Evolutionary conservation across 805 yeast genomes (phyloP).

Genomic region (Candida silvatica): DNA sequence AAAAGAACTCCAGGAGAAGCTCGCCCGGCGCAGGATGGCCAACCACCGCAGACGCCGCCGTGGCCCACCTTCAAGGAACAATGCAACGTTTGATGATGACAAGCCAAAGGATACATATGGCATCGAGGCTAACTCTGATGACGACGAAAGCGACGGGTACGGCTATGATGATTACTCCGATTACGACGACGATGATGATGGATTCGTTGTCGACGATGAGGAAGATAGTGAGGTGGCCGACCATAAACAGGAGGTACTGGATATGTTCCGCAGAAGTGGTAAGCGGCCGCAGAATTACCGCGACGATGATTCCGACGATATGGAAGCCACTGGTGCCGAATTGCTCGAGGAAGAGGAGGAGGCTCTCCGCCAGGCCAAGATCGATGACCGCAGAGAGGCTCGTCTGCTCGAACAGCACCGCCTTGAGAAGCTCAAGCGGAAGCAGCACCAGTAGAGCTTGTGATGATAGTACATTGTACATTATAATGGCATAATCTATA

Average conservation of each 20-base stretch:
- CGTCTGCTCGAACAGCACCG: constrained; percentile 44
- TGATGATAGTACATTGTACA: neutral
- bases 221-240: constrained; percentile 41
- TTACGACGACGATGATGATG: constrained; percentile 36
- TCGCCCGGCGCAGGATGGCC: neutral
- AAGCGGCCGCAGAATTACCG: constrained; percentile 37
- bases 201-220: constrained; percentile 25
- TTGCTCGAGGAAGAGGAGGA: constrained; percentile 73
- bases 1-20: neutral
- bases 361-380: constrained; percentile 57
- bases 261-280: constrained; percentile 59
- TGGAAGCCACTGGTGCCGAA: constrained; percentile 95
- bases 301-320: constrained; percentile 51
- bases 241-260: constrained; percentile 86
- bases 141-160: constrained; percentile 25
- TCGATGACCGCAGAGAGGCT: constrained; percentile 71
- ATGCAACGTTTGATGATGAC: constrained; percentile 12
- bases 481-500: neutral
- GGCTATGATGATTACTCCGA: constrained; percentile 3
- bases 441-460: neutral
- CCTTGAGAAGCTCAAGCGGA: constrained; percentile 33
- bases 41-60: neutral
- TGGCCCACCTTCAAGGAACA: constrained; percentile 21
- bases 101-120: constrained; percentile 14
- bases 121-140: constrained; percentile 24